Percentiles rank a stretch among this genome's conserved stretches.
Evolutionary conservation across 1,139 yeast species (phyloP).

Genomic region (Debaryomyces fabryi): DNA sequence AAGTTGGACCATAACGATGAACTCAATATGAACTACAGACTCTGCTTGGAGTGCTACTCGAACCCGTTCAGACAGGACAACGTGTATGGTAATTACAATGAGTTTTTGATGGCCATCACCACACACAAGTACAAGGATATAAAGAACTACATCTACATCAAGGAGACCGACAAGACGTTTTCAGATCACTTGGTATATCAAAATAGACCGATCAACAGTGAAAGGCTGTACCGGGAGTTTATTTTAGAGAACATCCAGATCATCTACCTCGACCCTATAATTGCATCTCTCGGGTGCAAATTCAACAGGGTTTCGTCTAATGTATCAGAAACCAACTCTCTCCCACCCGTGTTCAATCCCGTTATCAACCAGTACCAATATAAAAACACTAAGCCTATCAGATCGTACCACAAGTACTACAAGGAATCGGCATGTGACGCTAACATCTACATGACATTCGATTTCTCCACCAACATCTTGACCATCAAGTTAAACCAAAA

Average conservation of each 20-base stretch:
- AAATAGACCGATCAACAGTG: conserved; percentile 28
- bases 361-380: conserved; percentile 20
- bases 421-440: conserved; percentile 24
- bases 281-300: conserved; percentile 37
- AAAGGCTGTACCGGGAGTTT: conserved; percentile 40
- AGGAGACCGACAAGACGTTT: conserved; percentile 39
- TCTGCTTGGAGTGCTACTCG: conserved; percentile 31
- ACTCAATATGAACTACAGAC: conserved; percentile 27
- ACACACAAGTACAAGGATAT: conserved; percentile 27
- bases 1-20: conserved; percentile 28
- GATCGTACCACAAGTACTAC: conserved; percentile 27
- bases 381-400: conserved; percentile 30
- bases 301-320: conserved; percentile 39
- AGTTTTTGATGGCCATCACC: conserved; percentile 33
- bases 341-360: conserved; percentile 12
- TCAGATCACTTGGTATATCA: conserved; percentile 28
- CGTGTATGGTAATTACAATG: conserved; percentile 42
- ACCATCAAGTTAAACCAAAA: conserved; percentile 33
- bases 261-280: conserved; percentile 44
- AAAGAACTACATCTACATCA: conserved; percentile 36
- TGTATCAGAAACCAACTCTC: conserved; percentile 23
- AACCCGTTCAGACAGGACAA: conserved; percentile 38
- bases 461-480: conserved; percentile 28
- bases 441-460: conserved; percentile 28
- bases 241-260: conserved; percentile 39